These are phyloP conservation scores for Colletotrichum sp. DNA, from an alignment of 2,329 filamentous ascomycete species.

Conservation along the genomic window DNA sequence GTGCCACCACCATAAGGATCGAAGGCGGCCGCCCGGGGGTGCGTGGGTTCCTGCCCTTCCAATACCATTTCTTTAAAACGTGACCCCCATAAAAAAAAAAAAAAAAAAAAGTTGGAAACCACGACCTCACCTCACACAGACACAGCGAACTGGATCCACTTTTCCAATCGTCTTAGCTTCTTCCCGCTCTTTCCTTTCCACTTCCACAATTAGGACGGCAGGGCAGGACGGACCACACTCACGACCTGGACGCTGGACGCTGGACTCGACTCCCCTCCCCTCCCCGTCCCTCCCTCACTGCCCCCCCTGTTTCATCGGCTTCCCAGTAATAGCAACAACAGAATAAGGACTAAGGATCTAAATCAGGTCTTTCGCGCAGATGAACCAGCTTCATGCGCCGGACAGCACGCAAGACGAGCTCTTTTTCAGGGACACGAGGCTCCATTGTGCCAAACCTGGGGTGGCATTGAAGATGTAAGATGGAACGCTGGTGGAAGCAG, in stretches of 20 bases:
- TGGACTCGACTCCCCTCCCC: not conserved
- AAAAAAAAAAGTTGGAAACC: not conserved
- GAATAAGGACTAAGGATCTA: constrained; percentile 3
- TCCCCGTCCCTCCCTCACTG: not conserved
- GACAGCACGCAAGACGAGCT: not conserved
- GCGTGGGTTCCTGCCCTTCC: too few relatives aligned
- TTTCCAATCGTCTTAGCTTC: constrained; percentile 3
- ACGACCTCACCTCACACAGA: not conserved
- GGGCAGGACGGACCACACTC: not conserved
- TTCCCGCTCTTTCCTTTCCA: constrained; percentile 1
- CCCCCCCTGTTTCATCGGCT: not conserved
- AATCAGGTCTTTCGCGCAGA: constrained; percentile 12
- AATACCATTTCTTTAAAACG: too few relatives aligned
- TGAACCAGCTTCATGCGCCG: not conserved
- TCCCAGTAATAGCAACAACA: constrained; percentile 1
- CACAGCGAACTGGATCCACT: not conserved
- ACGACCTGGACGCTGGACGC: not conserved
- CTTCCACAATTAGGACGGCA: not conserved
- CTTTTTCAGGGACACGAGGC: not conserved
- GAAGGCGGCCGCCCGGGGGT: too few relatives aligned
- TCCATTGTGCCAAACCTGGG: not conserved
- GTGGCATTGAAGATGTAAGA: constrained; percentile 1
- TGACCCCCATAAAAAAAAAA: too few relatives aligned
- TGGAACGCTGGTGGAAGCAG: constrained; percentile 12
- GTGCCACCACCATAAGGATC: too few relatives aligned